A percentile compares a stretch with the other conserved stretches of the same genome.
phyloP scores from a whole-genome alignment of 352 stramenopile genomes.

The Phytophthora sp. region DNA sequence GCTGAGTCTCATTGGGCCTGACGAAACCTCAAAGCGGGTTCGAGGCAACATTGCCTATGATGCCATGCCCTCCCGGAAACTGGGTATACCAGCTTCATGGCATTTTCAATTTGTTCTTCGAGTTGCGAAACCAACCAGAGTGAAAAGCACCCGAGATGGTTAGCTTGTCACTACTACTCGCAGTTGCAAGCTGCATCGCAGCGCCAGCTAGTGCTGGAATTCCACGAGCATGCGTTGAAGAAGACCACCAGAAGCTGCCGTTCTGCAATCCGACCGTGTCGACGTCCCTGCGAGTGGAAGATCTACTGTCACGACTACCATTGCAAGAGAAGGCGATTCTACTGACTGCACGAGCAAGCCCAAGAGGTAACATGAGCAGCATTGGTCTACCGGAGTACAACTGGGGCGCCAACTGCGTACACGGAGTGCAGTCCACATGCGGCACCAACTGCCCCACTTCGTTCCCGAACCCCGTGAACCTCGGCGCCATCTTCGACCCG shows the following conservation, averaged over 20 bases:
- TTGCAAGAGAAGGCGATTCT: constrained; percentile 76
- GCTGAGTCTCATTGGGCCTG: no score
- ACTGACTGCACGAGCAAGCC: constrained; percentile 73
- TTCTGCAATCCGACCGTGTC: constrained; percentile 53
- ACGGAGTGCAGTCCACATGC: constrained; percentile 90
- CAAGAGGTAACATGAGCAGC: constrained; percentile 72
- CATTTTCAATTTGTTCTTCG: not conserved
- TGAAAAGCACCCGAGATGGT: no score
- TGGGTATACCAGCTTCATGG: not conserved
- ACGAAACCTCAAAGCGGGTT: no score
- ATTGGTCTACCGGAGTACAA: constrained; percentile 91
- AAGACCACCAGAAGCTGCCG: constrained; percentile 29
- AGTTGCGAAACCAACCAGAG: not conserved
- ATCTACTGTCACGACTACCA: constrained; percentile 74
- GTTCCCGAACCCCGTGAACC: constrained; percentile 92
- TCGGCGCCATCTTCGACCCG: constrained; percentile 90
- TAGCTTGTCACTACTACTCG: not conserved
- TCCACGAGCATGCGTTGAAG: constrained; percentile 44
- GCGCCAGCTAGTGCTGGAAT: constrained; percentile 19
- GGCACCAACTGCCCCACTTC: constrained; percentile 81
- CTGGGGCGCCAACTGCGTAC: constrained; percentile 94
- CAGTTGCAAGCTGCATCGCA: not conserved
- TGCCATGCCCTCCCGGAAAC: no score
- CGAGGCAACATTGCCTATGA: no score
- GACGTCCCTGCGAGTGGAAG: constrained; percentile 66